Conservation (phyloP, 2,329 filamentous ascomycete species). For the Scytalidium sp. region DNA sequence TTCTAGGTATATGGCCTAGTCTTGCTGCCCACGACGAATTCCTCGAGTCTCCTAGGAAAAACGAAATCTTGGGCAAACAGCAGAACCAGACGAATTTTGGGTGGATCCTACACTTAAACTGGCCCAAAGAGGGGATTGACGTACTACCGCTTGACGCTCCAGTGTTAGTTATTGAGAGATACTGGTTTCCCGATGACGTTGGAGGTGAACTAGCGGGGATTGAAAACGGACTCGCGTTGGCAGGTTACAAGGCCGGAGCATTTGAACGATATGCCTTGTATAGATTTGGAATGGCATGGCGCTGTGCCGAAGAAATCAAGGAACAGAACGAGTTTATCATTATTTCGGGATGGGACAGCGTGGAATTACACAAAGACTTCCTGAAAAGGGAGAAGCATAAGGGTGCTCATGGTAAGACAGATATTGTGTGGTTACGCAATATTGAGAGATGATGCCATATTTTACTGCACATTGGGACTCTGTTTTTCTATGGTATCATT, state of each 20-base stretch:
- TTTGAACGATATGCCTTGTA: slow-evolving; percentile 6
- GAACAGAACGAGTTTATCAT: slow-evolving; percentile 9
- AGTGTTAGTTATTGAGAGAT: slow-evolving; percentile 8
- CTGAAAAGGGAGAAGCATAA: slow-evolving; percentile 3
- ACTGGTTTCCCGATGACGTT: slow-evolving; percentile 2
- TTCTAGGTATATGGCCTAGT: slow-evolving; percentile 14
- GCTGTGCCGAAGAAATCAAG: background rate
- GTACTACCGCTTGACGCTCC: slow-evolving; percentile 10
- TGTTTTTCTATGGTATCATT: too few species aligned
- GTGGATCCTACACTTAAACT: slow-evolving; percentile 11
- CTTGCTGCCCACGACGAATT: slow-evolving; percentile 10
- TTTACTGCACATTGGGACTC: too few species aligned
- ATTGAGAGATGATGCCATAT: background rate
- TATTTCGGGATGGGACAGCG: slow-evolving; percentile 11
- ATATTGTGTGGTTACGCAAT: background rate
- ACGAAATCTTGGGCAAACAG: slow-evolving; percentile 12
- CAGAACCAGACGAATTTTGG: slow-evolving; percentile 11
- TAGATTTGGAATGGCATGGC: slow-evolving; percentile 4
- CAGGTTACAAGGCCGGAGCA: background rate
- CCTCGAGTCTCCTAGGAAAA: slow-evolving; percentile 7
- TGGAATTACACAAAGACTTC: slow-evolving; percentile 9
- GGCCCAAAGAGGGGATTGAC: slow-evolving; percentile 3
- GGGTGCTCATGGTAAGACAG: background rate
- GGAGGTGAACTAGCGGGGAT: background rate
- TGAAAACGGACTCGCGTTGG: slow-evolving; percentile 2